Base-by-base conservation (phyloP, 306 rosid species). In the Sesbania bispinosa region DNA sequence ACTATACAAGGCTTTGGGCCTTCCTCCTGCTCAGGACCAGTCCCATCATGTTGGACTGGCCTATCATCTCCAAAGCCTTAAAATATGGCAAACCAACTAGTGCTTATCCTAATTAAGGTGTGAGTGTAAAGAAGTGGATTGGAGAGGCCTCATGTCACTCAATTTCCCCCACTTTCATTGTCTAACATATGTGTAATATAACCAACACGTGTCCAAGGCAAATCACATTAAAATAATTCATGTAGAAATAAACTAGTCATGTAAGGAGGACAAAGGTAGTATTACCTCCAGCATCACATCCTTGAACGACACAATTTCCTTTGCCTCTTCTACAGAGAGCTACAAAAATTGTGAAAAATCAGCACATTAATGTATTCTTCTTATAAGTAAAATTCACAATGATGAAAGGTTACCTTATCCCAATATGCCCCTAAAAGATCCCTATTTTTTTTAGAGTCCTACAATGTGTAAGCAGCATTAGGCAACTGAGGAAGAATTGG, bases 311-410 rank as follows among this genome's bases (percentile, higher is more conserved):
- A 82, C 77, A 86, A 75, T 87, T 77, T 94, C 88, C 79, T 64
- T 88, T 7, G 88, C 89, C 82, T 94, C 95, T 77, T 91, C 96
- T 35, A 73, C 20, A 7, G 96, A 83, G 50, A 94, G 96, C 99
- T 94, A 75, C 67, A 80, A 10, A 71, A 50, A 58, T 67, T 13
- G 71, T 23, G 61, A 55, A 78, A 70, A 76, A 85, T 76, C 26
- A 81, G 75, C 42, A 77, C 59, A 43, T 32, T 2, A 45, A 2
- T 51, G 15, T 36, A 53, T 47, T 52, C 30, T 5, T 54, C 58
- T 33, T 59, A 8, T n/a, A 76, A 39, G 75, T 42, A 68, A 35
- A 78, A 69, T 35, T 65, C 67, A 55, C 13, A 59, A 5, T 20
- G 71, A 70, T 69, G 45, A 70, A 70, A 7, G 35, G 35, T 78